Percentiles rank a stretch among this genome's conserved stretches.
phyloP scores from a whole-genome alignment of 345 rosid genomes.

The Luvunga scandens region DNA sequence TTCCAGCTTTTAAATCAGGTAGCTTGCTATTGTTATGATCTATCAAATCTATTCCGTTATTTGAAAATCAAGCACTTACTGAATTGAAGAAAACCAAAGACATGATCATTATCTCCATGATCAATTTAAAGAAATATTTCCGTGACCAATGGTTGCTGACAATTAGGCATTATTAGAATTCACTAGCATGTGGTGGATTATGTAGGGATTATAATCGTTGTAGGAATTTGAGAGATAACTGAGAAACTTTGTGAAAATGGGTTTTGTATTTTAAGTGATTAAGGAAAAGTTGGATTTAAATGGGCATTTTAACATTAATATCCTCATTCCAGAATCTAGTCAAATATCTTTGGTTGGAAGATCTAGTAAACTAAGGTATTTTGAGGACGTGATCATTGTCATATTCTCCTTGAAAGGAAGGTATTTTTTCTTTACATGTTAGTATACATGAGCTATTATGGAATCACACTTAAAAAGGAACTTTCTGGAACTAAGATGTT shows the following conservation, averaged over 20 bases:
- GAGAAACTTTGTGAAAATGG: neutral
- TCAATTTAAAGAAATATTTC: neutral
- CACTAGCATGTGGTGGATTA: neutral
- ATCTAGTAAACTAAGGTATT: neutral
- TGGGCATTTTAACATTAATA: neutral
- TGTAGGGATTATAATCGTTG: neutral
- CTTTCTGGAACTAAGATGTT: neutral
- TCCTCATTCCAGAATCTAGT: neutral
- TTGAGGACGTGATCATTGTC: neutral
- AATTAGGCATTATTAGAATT: neutral
- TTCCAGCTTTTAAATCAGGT: constrained; percentile 96
- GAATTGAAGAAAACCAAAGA: neutral
- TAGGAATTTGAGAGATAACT: neutral
- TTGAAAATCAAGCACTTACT: neutral
- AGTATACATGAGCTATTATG: neutral
- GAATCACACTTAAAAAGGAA: neutral
- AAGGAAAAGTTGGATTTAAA: neutral
- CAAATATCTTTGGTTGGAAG: neutral
- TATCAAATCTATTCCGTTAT: constrained; percentile 9
- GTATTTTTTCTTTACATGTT: neutral
- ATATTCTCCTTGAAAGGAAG: neutral
- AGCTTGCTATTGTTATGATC: constrained; percentile 1
- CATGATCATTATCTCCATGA: too few relatives aligned
- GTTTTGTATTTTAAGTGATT: neutral
- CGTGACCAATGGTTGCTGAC: neutral